A percentile compares a stretch with the other conserved stretches of the same genome.
These are phyloP conservation scores for Penicillium turbatum DNA, from an alignment of 495 filamentous ascomycete genomes.

Conservation along the genomic window DNA sequence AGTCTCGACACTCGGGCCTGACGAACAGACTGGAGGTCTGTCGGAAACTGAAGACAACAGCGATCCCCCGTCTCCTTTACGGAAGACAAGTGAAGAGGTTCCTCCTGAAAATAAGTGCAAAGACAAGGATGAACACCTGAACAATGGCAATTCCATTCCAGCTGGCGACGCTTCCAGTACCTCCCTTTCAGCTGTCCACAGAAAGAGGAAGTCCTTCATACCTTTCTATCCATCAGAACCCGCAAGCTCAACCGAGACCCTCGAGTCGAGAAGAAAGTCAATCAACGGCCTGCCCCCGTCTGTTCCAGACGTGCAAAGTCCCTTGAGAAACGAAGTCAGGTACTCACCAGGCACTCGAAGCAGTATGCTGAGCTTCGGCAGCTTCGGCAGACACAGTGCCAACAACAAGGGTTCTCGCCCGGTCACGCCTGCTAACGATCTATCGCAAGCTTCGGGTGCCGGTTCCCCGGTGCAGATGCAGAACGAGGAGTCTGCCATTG, in stretches of 20 bases:
- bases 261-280: conserved; percentile 22
- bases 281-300: conserved; percentile 22
- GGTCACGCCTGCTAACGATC: conserved; percentile 23
- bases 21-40: background rate
- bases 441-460: conserved; percentile 10
- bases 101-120: background rate
- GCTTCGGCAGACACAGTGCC: conserved; percentile 19
- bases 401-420: conserved; percentile 24
- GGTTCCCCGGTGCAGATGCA: conserved; percentile 4
- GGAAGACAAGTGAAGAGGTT: background rate
- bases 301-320: conserved; percentile 22
- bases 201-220: background rate
- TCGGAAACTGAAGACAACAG: background rate
- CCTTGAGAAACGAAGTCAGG: conserved; percentile 28
- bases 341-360: conserved; percentile 24
- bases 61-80: conserved; percentile 5
- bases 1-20: conserved; percentile 21
- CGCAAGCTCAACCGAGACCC: conserved; percentile 16
- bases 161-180: background rate
- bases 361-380: conserved; percentile 29
- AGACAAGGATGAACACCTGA: background rate
- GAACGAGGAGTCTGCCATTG: conserved; percentile 23
- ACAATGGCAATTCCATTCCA: conserved; percentile 4
- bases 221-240: background rate
- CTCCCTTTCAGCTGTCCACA: conserved; percentile 6